Percentiles rank a stretch among this genome's conserved stretches.
Evolutionary conservation across 1,284 basidiomycete species (phyloP).

Genomic region (Cutaneotrichosporon mucoides): DNA sequence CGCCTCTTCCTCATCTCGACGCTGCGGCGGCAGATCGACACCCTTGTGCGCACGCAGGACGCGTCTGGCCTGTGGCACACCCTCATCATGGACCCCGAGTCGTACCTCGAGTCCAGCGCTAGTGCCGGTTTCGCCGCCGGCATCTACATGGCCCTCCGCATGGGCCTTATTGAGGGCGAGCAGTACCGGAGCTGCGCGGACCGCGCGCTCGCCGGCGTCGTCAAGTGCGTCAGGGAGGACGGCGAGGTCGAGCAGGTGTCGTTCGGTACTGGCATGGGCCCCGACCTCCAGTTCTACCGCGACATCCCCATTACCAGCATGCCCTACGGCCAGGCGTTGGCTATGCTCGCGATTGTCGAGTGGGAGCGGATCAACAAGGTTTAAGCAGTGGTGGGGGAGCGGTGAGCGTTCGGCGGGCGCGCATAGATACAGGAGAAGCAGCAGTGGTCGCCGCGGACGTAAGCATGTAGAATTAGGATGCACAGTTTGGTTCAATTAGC

Average conservation of each 20-base stretch:
- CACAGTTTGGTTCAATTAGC: too few relatives aligned
- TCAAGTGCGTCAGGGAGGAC: constrained; percentile 55
- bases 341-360: constrained; percentile 49
- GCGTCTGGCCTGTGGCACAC: constrained; percentile 61
- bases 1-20: constrained; percentile 54
- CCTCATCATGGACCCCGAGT: constrained; percentile 57
- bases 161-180: constrained; percentile 45
- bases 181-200: constrained; percentile 53
- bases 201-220: constrained; percentile 56
- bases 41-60: constrained; percentile 56
- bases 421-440: too few relatives aligned
- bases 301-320: constrained; percentile 59
- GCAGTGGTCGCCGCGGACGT: too few relatives aligned
- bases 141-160: constrained; percentile 57
- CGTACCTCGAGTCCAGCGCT: constrained; percentile 60
- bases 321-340: constrained; percentile 64
- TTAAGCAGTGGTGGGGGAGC: not conserved
- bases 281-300: constrained; percentile 57
- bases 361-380: constrained; percentile 33
- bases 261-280: constrained; percentile 61
- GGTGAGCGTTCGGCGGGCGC: too few relatives aligned
- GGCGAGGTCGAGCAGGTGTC: constrained; percentile 59
- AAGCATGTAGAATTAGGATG: too few relatives aligned
- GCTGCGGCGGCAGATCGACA: constrained; percentile 57
- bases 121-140: constrained; percentile 63